Evolutionary conservation across 1,284 basidiomycete species (phyloP), one percentile per base, ranked within the genome.

Genomic region (Golubevia pallescens): DNA sequence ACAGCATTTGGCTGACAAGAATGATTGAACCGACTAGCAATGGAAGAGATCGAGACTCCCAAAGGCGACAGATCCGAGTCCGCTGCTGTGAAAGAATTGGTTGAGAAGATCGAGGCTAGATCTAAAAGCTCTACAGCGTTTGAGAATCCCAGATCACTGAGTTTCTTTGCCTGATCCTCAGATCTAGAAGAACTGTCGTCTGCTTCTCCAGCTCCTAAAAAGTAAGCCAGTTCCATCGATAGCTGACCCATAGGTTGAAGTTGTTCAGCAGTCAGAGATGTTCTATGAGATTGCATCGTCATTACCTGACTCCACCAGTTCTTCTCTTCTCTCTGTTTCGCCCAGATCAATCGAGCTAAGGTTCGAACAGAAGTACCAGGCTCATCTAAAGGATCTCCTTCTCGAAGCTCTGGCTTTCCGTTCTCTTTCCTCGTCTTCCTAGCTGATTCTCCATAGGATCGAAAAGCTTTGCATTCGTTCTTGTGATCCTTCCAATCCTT

Each of bases 41-140:
- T 68, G 0, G 70, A 61, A 21, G 67, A 62, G 51, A 76, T n/a
- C 57, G 88, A 86, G n/a, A 90, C 21, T 66, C 65, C 10, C 23
- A 1, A 19, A 58, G 3, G 62, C 55, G 51, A 63, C 60, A 23
- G 66, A 58, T 63, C 62, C 58, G 23, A 59, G 32, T 53, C 60
- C 54, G 60, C 19, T 38, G 23, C 13, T 23, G 48, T 34, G 55
- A 21, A 13, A 38, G 34, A 23, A 23, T 52, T 13, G 23, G 13
- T 42, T 3, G 69, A 58, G 87, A 86, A 60, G 0, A 84, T 77
- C 24, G 82, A 81, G 57, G 77, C 77, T 2, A 86, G 70, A 57
- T 85, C 69, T 34, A 86, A 62, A 1, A 86, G 58, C 54, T 86
- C 78, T 7, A 59, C 63, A 0, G 74, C 75, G 19, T 48, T 55